phyloP scores from a whole-genome alignment of 768 basidiomycete genomes.

The Pulveroboletus sp. region DNA sequence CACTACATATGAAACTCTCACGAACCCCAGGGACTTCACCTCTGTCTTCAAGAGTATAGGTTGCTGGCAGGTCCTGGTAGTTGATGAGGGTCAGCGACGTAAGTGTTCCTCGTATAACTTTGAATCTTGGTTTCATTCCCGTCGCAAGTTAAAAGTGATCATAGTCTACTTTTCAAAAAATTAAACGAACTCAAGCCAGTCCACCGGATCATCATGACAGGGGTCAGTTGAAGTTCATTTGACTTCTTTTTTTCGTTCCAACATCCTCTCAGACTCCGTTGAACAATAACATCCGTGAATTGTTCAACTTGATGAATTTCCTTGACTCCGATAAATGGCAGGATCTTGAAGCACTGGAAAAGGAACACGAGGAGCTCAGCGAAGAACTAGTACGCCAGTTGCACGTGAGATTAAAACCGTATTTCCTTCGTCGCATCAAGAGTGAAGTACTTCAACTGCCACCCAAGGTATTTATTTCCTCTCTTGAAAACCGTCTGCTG shows the following conservation, averaged over 20 bases:
- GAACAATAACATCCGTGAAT: constrained; percentile 94
- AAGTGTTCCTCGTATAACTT: constrained; percentile 31
- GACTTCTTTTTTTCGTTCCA: not conserved
- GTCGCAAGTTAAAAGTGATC: constrained; percentile 75
- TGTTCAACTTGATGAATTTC: constrained; percentile 98
- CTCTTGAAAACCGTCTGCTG: not conserved
- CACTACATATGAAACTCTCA: constrained; percentile 88
- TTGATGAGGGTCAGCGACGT: constrained; percentile 93
- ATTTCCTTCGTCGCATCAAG: constrained; percentile 92
- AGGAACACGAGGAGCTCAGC: constrained; percentile 70
- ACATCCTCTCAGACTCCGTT: constrained; percentile 64
- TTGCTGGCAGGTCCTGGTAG: constrained; percentile 89
- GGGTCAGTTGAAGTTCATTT: constrained; percentile 42
- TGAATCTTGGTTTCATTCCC: constrained; percentile 5
- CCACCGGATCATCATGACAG: constrained; percentile 88
- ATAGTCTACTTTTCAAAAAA: constrained; percentile 73
- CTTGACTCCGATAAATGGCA: constrained; percentile 74
- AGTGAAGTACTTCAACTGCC: constrained; percentile 90
- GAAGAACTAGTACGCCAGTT: constrained; percentile 79
- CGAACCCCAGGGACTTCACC: constrained; percentile 61
- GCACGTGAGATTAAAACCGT: constrained; percentile 75
- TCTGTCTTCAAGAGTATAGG: constrained; percentile 76
- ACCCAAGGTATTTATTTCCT: constrained; percentile 59
- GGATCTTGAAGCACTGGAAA: constrained; percentile 70
- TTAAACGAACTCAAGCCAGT: constrained; percentile 72